Percentiles rank a stretch among this genome's conserved stretches.
Evolutionary conservation across 805 yeast genomes (phyloP).

Genomic region (Teunomyces gatunensis): DNA sequence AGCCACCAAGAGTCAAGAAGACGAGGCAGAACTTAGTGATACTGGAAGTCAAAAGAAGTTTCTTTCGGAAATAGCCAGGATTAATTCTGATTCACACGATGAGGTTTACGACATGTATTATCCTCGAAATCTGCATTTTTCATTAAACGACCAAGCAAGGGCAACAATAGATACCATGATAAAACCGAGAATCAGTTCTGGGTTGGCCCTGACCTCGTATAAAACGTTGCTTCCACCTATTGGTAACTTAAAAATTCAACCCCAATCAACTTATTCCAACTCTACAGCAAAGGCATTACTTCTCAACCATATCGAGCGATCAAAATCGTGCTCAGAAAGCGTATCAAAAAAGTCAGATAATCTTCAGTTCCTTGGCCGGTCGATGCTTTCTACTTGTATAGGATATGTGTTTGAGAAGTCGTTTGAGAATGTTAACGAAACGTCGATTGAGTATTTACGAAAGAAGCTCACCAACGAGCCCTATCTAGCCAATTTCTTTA

Average conservation of each 20-base stretch:
- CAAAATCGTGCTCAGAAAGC: constrained; percentile 59
- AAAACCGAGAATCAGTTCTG: constrained; percentile 30
- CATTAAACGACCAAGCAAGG: constrained; percentile 39
- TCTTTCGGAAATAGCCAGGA: constrained; percentile 33
- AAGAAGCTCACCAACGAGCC: constrained; percentile 42
- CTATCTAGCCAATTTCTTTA: constrained; percentile 44
- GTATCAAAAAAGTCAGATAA: constrained; percentile 38
- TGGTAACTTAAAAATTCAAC: constrained; percentile 1
- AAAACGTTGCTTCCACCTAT: constrained; percentile 1
- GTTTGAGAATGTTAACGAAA: constrained; percentile 50
- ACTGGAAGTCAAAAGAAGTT: constrained; percentile 13
- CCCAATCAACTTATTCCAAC: neutral
- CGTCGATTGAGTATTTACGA: constrained; percentile 53
- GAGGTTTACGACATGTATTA: constrained; percentile 34
- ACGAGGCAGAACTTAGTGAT: constrained; percentile 3
- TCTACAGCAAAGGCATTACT: constrained; percentile 11
- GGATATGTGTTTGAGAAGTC: constrained; percentile 64
- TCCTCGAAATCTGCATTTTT: constrained; percentile 25
- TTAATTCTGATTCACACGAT: constrained; percentile 34
- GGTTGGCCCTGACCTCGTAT: constrained; percentile 4
- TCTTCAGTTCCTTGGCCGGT: constrained; percentile 56
- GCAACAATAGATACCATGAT: constrained; percentile 48
- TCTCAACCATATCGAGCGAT: constrained; percentile 51
- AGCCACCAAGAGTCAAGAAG: constrained; percentile 1
- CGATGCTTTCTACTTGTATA: constrained; percentile 52